Evolutionary conservation across 352 stramenopile genomes (phyloP), one percentile per base, ranked within the genome.

Genomic region (Globisporangium middletonii): DNA sequence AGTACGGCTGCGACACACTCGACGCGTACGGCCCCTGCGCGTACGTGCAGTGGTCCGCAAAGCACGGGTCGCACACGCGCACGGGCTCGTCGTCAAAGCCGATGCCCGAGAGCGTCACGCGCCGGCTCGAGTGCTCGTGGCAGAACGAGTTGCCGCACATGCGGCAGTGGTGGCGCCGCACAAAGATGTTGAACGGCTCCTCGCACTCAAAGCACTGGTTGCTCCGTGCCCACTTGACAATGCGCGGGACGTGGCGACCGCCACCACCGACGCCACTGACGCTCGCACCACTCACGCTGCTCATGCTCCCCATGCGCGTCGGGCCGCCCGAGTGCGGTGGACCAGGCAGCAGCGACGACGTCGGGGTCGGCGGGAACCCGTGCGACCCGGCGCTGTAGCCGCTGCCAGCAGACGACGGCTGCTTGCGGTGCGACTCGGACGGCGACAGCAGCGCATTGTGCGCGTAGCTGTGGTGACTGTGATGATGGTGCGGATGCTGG

Each of bases 61-160:
- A 95, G 58, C 86, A 95, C n/a, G 79, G 75, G 53, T 95, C 83
- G 46, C 86, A 95, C 60, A 95, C 86, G 28, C 86, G 83, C 58
- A 92, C 79, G 44, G 86, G 86, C 58, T 92, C 83, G 48, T 90
- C 72, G 45, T 92, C 80, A 42, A 92, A 93, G 38, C 86, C 86
- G 47, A 92, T 91, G 27, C 79, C 79, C 19, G 83, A 71, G 19
- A 95, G 69, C 12, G 82, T 78, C 16, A 92, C 70, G 8, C 83
- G 81, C 15, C 83, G 78, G 49, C 68, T 92, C 38, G 86, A 94
- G 61, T 94, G 83, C 41, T 93, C 78, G 55, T 92, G 81, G 54
- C 86, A 95, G 68, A 95, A 95, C 46, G 83, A 94, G 47, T 89
- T 88, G 23, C 86, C 86, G 49, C 86, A 95, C 75, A 92, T 89